Base-by-base conservation (phyloP, 2,329 filamentous ascomycete genomes). In the Cladosporium sp. region DNA sequence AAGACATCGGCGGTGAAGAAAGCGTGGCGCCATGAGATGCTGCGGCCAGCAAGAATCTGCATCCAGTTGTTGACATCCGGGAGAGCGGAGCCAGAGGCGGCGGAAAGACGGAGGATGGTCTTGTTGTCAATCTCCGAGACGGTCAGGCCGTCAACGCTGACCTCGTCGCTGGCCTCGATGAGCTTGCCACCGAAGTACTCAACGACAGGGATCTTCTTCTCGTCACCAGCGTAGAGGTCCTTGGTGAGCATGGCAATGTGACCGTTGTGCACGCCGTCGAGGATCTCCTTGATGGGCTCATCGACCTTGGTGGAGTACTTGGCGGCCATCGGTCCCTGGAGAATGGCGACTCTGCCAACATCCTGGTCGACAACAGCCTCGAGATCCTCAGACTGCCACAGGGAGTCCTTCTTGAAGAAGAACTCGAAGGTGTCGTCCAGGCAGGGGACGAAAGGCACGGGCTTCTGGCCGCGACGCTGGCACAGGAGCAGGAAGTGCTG, bases 391-490 rank as follows among this genome's bases (percentile, higher is more conserved):
- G 93, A 97, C 74, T 98, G 93, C 93, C 93, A 98, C 7, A 98
- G 81, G 1, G 93, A 98, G 71, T 98, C 93, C 77, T 98, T 98
- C 84, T 98, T 98, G 85, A 98, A 98, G 77, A 89, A 98, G 74
- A 95, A 95, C 69, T 98, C 93, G 61, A 98, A 98, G 68, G 92
- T 95, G 58, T 95, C 90, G 64, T 98, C 93, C 18, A 98, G 79
- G n/a, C 87, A 79, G 4, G 93, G 93, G 31, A 98, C 91, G 68
- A 98, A 98, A 0, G 92, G 93, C 28, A 95, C 88, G 2, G 93
- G 93, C 80, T 98, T 98, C 77, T 98, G 93, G 38, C 86, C 86
- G 44, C 87, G 88, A 35, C 90, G 85, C 74, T 93, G 85, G 78
- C 91, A 97, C 41, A 98, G 84, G 33, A 95, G 79, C 50, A 98